Conservation (phyloP, 495 filamentous ascomycete species). For the Halenospora varia region DNA sequence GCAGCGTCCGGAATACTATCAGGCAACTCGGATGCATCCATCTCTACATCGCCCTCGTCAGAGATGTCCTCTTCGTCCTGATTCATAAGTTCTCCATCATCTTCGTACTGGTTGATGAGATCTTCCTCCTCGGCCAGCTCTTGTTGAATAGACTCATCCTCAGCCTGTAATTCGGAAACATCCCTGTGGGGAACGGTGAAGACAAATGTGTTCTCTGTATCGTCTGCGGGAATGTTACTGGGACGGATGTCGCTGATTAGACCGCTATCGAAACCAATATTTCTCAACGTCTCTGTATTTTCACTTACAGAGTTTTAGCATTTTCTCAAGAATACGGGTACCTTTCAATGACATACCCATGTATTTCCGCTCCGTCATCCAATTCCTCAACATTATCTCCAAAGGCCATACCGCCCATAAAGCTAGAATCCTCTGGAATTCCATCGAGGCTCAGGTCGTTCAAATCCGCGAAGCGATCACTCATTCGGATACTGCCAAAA, state of each 20-base stretch:
- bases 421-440: constrained; percentile 17
- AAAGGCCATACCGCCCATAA: constrained; percentile 10
- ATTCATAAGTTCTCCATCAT: constrained; percentile 9
- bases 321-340: too few species aligned
- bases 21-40: constrained; percentile 8
- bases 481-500: constrained; percentile 53
- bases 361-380: constrained; percentile 6
- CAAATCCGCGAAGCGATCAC: constrained; percentile 56
- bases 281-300: constrained; percentile 16
- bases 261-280: constrained; percentile 11
- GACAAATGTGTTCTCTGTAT: constrained; percentile 26
- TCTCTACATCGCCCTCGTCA: neutral
- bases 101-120: constrained; percentile 6
- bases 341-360: constrained; percentile 20
- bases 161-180: constrained; percentile 3
- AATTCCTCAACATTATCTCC: constrained; percentile 10
- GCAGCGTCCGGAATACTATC: neutral
- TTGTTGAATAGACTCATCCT: constrained; percentile 8
- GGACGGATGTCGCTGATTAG: constrained; percentile 24
- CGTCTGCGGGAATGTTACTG: constrained; percentile 17
- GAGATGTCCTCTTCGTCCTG: neutral
- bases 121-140: constrained; percentile 9
- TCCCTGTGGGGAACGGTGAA: constrained; percentile 23
- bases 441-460: constrained; percentile 47
- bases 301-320: constrained; percentile 13